phyloP scores from a whole-genome alignment of 2,329 filamentous ascomycete species.

The Corniculantispora saksenae region DNA sequence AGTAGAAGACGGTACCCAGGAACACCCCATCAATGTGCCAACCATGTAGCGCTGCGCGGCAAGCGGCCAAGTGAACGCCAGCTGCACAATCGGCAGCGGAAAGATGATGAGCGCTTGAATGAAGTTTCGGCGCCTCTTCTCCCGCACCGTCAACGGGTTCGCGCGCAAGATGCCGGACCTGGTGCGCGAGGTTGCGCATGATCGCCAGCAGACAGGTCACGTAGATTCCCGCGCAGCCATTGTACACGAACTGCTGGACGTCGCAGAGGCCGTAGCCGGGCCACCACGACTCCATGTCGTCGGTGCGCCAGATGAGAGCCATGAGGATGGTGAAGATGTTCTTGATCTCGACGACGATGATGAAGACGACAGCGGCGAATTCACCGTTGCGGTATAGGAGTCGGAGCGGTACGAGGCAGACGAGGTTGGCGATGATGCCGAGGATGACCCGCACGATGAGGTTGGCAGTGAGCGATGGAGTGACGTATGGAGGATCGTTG shows the following conservation, averaged over 20 bases:
- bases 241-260: slow-evolving; percentile 49
- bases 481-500: slow-evolving; percentile 29
- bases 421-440: slow-evolving; percentile 44
- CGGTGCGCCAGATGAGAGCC: slow-evolving; percentile 54
- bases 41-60: slow-evolving; percentile 51
- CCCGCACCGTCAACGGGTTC: slow-evolving; percentile 39
- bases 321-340: slow-evolving; percentile 53
- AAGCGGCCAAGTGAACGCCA: slow-evolving; percentile 49
- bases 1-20: slow-evolving; percentile 42
- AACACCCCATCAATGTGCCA: slow-evolving; percentile 52
- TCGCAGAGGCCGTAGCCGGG: slow-evolving; percentile 56
- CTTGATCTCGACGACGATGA: slow-evolving; percentile 45
- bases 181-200: slow-evolving; percentile 54
- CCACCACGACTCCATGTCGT: slow-evolving; percentile 54
- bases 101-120: slow-evolving; percentile 58
- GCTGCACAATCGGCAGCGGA: slow-evolving; percentile 51
- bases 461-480: slow-evolving; percentile 43
- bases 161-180: slow-evolving; percentile 49
- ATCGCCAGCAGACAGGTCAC: slow-evolving; percentile 55
- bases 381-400: slow-evolving; percentile 55
- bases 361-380: slow-evolving; percentile 53
- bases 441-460: slow-evolving; percentile 51
- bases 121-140: slow-evolving; percentile 45
- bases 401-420: slow-evolving; percentile 53
- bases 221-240: slow-evolving; percentile 48